These are phyloP conservation scores for Leucocoprinus leucothites DNA, from an alignment of 768 basidiomycete species.

Conservation along the genomic window DNA sequence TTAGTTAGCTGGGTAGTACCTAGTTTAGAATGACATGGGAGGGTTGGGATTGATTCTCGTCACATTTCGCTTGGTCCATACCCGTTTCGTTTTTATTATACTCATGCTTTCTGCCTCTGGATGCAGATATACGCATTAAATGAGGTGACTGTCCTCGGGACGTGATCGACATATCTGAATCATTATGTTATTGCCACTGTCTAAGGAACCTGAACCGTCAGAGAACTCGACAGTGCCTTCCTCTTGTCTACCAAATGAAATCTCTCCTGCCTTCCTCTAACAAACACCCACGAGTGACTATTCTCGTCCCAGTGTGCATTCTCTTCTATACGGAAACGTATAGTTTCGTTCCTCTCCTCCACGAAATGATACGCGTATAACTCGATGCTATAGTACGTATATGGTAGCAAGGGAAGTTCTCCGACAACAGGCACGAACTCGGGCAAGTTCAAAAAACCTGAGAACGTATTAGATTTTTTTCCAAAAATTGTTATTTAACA, in stretches of 20 bases:
- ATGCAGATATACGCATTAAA: not conserved
- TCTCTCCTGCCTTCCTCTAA: slow-evolving; percentile 46
- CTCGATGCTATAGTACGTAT: slow-evolving; percentile 54
- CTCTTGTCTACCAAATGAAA: slow-evolving; percentile 38
- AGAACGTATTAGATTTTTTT: not conserved
- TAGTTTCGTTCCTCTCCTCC: slow-evolving; percentile 44
- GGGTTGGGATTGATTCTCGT: too few relatives aligned
- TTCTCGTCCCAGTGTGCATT: slow-evolving; percentile 39
- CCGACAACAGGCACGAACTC: slow-evolving; percentile 44
- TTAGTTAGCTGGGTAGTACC: slow-evolving; percentile 25
- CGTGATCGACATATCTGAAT: not conserved
- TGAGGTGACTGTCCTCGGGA: not conserved
- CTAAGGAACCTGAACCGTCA: slow-evolving; percentile 19
- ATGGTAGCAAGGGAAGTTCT: slow-evolving; percentile 42
- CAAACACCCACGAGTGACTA: slow-evolving; percentile 43
- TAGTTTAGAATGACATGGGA: not conserved
- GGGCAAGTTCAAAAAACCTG: slow-evolving; percentile 44
- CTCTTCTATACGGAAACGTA: slow-evolving; percentile 44
- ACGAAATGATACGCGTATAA: slow-evolving; percentile 47
- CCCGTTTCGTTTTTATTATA: not conserved
- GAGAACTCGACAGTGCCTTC: slow-evolving; percentile 13
- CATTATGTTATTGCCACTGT: not conserved
- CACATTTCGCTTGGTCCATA: not conserved
- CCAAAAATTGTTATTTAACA: too few relatives aligned
- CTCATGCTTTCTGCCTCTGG: not conserved